These are phyloP conservation scores for Fraxinus latifolia DNA, from an alignment of 305 asterid species.

Conservation along the genomic window DNA sequence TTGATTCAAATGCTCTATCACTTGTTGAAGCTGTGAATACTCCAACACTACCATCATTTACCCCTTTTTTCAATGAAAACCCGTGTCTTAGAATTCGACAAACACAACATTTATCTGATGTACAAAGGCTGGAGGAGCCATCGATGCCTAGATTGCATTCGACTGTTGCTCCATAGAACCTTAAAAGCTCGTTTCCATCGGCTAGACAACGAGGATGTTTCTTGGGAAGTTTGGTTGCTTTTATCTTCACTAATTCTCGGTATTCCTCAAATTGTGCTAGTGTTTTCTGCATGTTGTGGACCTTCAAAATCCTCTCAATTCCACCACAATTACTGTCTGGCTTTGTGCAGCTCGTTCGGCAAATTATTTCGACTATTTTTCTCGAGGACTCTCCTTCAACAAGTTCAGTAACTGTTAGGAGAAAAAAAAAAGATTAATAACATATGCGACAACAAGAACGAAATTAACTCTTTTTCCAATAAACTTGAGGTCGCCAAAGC, in stretches of 20 bases:
- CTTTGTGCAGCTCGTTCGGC: conserved; percentile 51
- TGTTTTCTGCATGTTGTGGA: conserved; percentile 83
- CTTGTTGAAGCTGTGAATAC: conserved; percentile 88
- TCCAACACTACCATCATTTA: conserved; percentile 41
- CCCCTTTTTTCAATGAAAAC: conserved; percentile 46
- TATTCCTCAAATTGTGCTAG: conserved; percentile 82
- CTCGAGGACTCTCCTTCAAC: conserved; percentile 81
- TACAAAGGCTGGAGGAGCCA: conserved; percentile 55
- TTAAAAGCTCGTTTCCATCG: conserved; percentile 81
- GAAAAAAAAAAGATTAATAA: background rate
- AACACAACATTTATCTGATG: conserved; percentile 56
- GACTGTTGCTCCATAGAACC: conserved; percentile 67
- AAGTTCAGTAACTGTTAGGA: conserved; percentile 61
- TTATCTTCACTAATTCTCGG: conserved; percentile 74
- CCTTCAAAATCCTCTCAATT: conserved; percentile 71
- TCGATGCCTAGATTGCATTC: conserved; percentile 62
- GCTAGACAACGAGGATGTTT: conserved; percentile 89
- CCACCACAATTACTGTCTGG: conserved; percentile 38
- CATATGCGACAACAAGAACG: background rate
- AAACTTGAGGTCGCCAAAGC: background rate
- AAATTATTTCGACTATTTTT: conserved; percentile 79
- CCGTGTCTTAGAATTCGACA: conserved; percentile 65
- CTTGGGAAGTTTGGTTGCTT: conserved; percentile 62
- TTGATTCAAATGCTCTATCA: conserved; percentile 62
- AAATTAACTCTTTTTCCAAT: background rate